Evolutionary conservation across 495 filamentous ascomycete species (phyloP).

Genomic region (Mycothermus thermophilus): DNA sequence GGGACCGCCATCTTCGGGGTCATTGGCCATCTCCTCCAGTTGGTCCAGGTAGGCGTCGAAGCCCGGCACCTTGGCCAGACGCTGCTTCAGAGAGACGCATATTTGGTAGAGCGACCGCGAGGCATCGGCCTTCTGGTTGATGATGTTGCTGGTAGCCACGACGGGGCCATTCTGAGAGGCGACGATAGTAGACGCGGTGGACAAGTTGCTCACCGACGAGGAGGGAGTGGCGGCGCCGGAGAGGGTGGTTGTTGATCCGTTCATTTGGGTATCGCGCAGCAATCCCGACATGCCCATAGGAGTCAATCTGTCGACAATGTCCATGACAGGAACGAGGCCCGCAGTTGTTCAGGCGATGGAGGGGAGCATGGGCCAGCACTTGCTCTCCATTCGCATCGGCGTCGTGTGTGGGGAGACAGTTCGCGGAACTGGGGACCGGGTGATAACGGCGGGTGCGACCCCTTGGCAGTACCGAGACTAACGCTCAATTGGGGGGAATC

Average conservation of each 20-base stretch:
- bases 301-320: constrained; percentile 21
- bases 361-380: constrained; percentile 37
- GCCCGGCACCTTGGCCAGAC: constrained; percentile 67
- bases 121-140: constrained; percentile 84
- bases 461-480: constrained; percentile 1
- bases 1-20: constrained; percentile 54
- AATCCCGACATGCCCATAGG: constrained; percentile 30
- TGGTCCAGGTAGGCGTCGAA: constrained; percentile 61
- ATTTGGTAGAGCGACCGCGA: constrained; percentile 86
- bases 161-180: constrained; percentile 40
- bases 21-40: constrained; percentile 36
- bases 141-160: constrained; percentile 71
- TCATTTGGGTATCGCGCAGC: constrained; percentile 39
- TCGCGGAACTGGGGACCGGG: constrained; percentile 8
- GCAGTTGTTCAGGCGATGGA: constrained; percentile 36
- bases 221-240: constrained; percentile 29
- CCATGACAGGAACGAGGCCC: constrained; percentile 29
- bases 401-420: constrained; percentile 10
- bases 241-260: constrained; percentile 33
- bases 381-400: constrained; percentile 24
- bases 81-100: constrained; percentile 67
- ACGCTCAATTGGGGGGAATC: constrained; percentile 2
- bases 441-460: constrained; percentile 3
- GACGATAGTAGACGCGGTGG: constrained; percentile 25
- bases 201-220: constrained; percentile 35